Conservation (phyloP, 306 rosid species). For the Crotalaria pallida region DNA sequence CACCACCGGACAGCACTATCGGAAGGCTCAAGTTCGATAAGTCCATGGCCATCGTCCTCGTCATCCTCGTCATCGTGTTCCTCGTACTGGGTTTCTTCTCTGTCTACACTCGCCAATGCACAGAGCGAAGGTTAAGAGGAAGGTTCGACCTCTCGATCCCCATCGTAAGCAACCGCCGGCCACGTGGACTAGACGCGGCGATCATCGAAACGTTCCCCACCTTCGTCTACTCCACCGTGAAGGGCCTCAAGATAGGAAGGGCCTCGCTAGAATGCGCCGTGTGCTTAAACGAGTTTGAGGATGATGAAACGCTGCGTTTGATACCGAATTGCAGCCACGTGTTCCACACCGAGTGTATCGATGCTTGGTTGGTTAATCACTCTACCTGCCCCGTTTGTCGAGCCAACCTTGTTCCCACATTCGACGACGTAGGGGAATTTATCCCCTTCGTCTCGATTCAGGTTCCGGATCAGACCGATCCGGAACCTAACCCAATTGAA, state of each 20-base stretch:
- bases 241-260: slow-evolving; percentile 52
- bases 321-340: slow-evolving; percentile 83
- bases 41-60: too few species aligned
- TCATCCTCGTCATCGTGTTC: slow-evolving; percentile 21
- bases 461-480: slow-evolving; percentile 3
- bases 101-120: slow-evolving; percentile 81
- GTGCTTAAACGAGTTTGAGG: slow-evolving; percentile 74
- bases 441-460: not conserved
- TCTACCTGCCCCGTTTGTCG: slow-evolving; percentile 93
- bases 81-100: slow-evolving; percentile 67
- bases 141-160: slow-evolving; percentile 18
- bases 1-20: too few species aligned
- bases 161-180: slow-evolving; percentile 14
- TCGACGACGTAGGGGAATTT: slow-evolving; percentile 46
- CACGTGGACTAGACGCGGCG: slow-evolving; percentile 52
- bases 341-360: slow-evolving; percentile 73
- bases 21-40: too few species aligned
- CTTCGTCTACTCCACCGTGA: slow-evolving; percentile 71
- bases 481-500: not conserved
- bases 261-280: slow-evolving; percentile 87
- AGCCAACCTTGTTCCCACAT: slow-evolving; percentile 45
- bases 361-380: slow-evolving; percentile 68
- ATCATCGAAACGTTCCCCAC: slow-evolving; percentile 67
- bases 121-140: slow-evolving; percentile 38
- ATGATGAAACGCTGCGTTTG: slow-evolving; percentile 81